phyloP scores from a whole-genome alignment of 306 rosid genomes.

The Prunus mume region DNA sequence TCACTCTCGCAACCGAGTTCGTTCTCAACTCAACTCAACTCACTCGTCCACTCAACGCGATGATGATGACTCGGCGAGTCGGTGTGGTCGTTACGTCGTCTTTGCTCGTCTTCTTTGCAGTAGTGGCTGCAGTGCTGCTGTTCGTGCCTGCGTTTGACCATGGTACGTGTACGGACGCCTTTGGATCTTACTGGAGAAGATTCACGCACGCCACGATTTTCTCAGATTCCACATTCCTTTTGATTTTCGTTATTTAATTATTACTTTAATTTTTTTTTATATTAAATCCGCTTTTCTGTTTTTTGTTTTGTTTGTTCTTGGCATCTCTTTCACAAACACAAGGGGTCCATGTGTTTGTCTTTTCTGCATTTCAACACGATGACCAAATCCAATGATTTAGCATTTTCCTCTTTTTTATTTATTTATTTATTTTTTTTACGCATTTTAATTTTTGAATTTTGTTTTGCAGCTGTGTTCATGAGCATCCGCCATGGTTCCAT shows the following conservation, averaged over 20 bases:
- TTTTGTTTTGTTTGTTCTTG: conserved; percentile 2
- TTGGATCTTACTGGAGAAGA: neutral
- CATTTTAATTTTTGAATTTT: neutral
- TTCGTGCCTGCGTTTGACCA: conserved; percentile 16
- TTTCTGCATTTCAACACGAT: neutral
- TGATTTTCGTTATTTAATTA: neutral
- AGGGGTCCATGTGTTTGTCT: conserved; percentile 18
- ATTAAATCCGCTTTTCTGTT: neutral
- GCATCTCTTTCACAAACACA: conserved; percentile 20
- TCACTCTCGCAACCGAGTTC: neutral
- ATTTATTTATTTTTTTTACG: neutral
- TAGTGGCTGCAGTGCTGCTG: neutral
- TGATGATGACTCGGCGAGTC: conserved; percentile 9
- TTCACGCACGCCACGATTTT: neutral
- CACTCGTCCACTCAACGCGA: neutral
- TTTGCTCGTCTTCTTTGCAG: conserved; percentile 15
- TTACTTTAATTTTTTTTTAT: neutral
- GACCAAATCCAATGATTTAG: neutral
- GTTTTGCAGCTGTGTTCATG: conserved; percentile 29
- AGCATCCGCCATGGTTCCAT: conserved; percentile 4
- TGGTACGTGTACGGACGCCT: conserved; percentile 31
- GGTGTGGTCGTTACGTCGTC: conserved; percentile 1
- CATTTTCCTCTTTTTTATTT: neutral
- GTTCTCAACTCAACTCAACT: neutral
- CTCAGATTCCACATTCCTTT: neutral